Evolutionary conservation across 1,284 basidiomycete genomes (phyloP).

Genomic region (Stereum hirsutum): DNA sequence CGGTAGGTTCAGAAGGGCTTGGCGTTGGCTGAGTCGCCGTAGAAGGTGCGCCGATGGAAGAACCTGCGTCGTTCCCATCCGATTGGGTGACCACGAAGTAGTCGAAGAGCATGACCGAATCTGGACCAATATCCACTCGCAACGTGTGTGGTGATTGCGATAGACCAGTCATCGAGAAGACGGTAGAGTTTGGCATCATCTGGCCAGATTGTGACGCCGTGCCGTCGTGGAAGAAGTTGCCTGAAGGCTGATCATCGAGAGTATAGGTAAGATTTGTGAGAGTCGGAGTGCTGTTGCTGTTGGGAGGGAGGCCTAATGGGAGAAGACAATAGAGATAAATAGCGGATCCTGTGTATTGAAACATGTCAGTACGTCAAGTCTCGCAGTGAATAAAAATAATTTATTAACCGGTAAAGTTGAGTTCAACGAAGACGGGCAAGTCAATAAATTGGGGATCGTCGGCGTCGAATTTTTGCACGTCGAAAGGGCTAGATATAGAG

Average conservation of each 20-base stretch:
- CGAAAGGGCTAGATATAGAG: conserved; percentile 20
- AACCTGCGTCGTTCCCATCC: conserved; percentile 6
- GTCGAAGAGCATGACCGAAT: conserved; percentile 41
- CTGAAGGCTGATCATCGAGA: conserved; percentile 19
- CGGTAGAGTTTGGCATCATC: conserved; percentile 19
- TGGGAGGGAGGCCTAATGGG: conserved; percentile 18
- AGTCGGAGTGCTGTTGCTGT: conserved; percentile 20
- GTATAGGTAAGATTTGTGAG: conserved; percentile 24
- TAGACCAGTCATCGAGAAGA: conserved; percentile 29
- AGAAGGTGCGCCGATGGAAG: neutral
- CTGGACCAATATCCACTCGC: conserved; percentile 30
- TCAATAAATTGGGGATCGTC: conserved; percentile 30
- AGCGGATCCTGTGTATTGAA: conserved; percentile 18
- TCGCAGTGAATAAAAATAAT: neutral
- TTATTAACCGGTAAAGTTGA: conserved; percentile 38
- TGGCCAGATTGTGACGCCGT: conserved; percentile 17
- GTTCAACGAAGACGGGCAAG: conserved; percentile 28
- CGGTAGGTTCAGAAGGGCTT: conserved; percentile 14
- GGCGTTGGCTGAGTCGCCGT: conserved; percentile 4
- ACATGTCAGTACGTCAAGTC: conserved; percentile 3
- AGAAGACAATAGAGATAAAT: conserved; percentile 23
- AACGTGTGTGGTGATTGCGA: conserved; percentile 31
- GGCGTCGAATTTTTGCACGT: conserved; percentile 18
- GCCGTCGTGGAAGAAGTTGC: conserved; percentile 21
- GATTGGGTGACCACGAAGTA: conserved; percentile 33